A percentile compares a stretch with the other conserved stretches of the same genome.
Evolutionary conservation across 441 rosid species (phyloP).

Genomic region (Lepidium campestre): DNA sequence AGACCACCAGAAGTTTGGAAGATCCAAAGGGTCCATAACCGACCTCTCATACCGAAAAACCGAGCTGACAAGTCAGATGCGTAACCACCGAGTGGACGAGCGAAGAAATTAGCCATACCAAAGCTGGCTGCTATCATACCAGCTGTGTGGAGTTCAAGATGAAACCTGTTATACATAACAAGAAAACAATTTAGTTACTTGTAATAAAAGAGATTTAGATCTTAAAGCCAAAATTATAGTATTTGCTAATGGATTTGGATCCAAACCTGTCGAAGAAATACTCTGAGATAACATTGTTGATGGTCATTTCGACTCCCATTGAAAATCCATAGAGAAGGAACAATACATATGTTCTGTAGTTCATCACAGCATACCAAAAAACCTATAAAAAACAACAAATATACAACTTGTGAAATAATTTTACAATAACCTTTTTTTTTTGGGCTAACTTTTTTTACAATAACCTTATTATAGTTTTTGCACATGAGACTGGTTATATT

Average conservation of each 20-base stretch:
- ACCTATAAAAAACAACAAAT: conserved; percentile 24
- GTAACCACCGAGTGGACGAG: conserved; percentile 43
- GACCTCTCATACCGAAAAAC: conserved; percentile 39
- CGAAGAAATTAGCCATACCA: conserved; percentile 40
- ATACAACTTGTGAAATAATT: too few species aligned
- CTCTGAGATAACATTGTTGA: conserved; percentile 54
- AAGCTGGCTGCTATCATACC: conserved; percentile 45
- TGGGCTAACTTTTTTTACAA: too few species aligned
- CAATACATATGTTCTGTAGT: conserved; percentile 58
- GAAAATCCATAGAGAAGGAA: conserved; percentile 52
- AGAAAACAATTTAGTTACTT: neutral
- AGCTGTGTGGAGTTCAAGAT: conserved; percentile 37
- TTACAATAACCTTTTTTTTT: too few species aligned
- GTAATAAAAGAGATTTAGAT: neutral
- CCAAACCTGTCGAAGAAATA: conserved; percentile 56
- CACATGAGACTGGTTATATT: too few species aligned
- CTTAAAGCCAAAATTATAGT: neutral
- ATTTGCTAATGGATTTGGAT: neutral
- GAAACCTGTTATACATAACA: conserved; percentile 19
- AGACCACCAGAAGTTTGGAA: conserved; percentile 40
- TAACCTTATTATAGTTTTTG: too few species aligned
- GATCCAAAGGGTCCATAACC: conserved; percentile 39
- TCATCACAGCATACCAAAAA: conserved; percentile 47
- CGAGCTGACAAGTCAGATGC: conserved; percentile 32
- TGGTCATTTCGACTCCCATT: conserved; percentile 52